phyloP scores from a whole-genome alignment of 208 protist genomes.

The Porcisia hertigi region DNA sequence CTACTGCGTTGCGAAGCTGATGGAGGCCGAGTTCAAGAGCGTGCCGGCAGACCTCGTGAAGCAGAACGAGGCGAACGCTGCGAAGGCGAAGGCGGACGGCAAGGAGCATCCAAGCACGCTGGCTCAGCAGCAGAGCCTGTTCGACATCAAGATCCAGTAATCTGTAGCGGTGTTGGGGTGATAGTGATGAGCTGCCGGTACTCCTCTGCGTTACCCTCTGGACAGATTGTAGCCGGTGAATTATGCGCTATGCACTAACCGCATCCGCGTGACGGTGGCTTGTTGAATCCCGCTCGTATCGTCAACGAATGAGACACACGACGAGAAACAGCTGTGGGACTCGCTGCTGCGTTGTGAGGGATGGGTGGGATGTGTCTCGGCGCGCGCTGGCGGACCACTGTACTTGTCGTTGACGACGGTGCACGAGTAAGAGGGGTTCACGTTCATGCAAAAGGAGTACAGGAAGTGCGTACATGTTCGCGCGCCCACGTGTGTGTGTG shows the following conservation, averaged over 20 bases:
- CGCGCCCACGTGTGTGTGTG: background rate
- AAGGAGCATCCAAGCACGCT: slow-evolving; percentile 82
- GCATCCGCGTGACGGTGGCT: background rate
- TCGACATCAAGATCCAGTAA: slow-evolving; percentile 91
- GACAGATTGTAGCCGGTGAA: background rate
- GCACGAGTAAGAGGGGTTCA: background rate
- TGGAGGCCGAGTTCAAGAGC: slow-evolving; percentile 80
- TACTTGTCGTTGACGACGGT: background rate
- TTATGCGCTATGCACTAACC: background rate
- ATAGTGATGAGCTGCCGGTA: background rate
- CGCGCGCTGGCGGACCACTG: background rate
- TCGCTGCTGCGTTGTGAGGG: background rate
- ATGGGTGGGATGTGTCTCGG: background rate
- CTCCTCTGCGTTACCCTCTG: background rate
- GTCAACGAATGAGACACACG: background rate
- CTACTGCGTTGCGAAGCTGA: slow-evolving; percentile 74
- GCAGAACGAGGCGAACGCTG: slow-evolving; percentile 80
- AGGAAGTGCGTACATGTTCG: background rate
- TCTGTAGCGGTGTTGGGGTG: too few relatives aligned
- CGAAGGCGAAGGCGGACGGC: slow-evolving; percentile 81
- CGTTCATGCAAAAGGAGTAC: background rate
- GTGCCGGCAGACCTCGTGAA: slow-evolving; percentile 74
- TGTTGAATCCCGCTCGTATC: background rate
- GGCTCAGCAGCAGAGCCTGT: slow-evolving; percentile 67
- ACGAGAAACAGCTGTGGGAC: background rate